These are phyloP conservation scores for Hymenoscyphus infarciens DNA, from an alignment of 2,329 filamentous ascomycete genomes.

Conservation along the genomic window DNA sequence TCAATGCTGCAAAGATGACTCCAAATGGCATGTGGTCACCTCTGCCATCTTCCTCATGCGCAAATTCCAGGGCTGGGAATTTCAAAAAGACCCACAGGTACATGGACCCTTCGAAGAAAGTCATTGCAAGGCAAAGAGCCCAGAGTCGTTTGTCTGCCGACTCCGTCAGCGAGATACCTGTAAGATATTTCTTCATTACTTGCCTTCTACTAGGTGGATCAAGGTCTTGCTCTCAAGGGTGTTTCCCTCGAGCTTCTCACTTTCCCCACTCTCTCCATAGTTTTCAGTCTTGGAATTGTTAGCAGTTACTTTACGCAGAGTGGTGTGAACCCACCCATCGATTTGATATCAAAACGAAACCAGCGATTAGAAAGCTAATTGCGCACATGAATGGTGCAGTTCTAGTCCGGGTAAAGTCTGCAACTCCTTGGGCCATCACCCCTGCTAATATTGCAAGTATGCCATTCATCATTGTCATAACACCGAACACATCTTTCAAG, in stretches of 20 bases:
- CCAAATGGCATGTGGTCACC: slow-evolving; percentile 42
- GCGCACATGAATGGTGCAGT: slow-evolving; percentile 50
- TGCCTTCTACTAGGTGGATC: slow-evolving; percentile 7
- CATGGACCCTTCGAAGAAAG: slow-evolving; percentile 57
- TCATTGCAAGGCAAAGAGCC: slow-evolving; percentile 48
- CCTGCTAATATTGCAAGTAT: slow-evolving; percentile 52
- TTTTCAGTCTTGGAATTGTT: slow-evolving; percentile 40
- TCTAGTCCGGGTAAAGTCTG: slow-evolving; percentile 44
- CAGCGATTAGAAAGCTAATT: slow-evolving; percentile 40
- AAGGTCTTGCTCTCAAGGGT: slow-evolving; percentile 6
- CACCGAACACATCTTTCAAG: slow-evolving; percentile 49
- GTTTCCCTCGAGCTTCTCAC: slow-evolving; percentile 6
- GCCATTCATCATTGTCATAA: slow-evolving; percentile 49
- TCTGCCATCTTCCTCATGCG: slow-evolving; percentile 34
- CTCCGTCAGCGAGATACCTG: neutral
- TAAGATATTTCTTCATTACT: neutral
- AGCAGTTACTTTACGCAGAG: neutral
- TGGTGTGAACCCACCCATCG: slow-evolving; percentile 42
- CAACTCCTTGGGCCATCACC: slow-evolving; percentile 47
- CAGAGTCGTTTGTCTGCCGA: slow-evolving; percentile 45
- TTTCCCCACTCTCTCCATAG: slow-evolving; percentile 37
- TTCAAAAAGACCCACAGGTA: slow-evolving; percentile 61
- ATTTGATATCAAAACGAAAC: slow-evolving; percentile 43
- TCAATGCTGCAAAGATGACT: slow-evolving; percentile 53
- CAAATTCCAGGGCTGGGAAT: slow-evolving; percentile 48